Percentiles rank a stretch among this genome's conserved stretches.
Evolutionary conservation across 331 rosid species (phyloP).

Genomic region (Quercus tomentella): DNA sequence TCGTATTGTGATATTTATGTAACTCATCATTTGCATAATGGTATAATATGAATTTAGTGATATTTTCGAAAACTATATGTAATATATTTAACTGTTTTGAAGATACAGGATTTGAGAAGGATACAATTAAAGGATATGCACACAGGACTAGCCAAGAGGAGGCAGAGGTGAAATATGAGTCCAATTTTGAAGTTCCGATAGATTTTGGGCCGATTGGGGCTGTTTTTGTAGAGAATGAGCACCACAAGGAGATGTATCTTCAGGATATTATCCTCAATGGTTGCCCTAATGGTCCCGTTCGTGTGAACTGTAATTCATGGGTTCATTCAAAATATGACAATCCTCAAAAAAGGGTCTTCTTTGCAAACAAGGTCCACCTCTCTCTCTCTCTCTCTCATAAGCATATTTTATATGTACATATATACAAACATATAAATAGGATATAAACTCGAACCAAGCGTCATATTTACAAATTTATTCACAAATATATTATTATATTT

Average conservation of each 20-base stretch:
- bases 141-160: background rate
- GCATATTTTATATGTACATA: too few relatives aligned
- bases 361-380: conserved; percentile 36
- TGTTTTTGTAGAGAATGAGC: conserved; percentile 40
- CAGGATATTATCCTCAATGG: conserved; percentile 32
- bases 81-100: background rate
- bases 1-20: too few relatives aligned
- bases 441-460: too few relatives aligned
- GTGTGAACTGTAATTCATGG: conserved; percentile 42
- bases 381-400: too few relatives aligned
- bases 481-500: too few relatives aligned
- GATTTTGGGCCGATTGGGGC: conserved; percentile 44
- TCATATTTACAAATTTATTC: too few relatives aligned
- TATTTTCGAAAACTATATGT: background rate
- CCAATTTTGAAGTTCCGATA: conserved; percentile 26
- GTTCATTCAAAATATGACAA: conserved; percentile 31
- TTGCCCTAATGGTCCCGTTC: conserved; percentile 22
- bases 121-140: conserved; percentile 23
- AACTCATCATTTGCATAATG: too few relatives aligned
- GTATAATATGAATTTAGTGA: too few relatives aligned
- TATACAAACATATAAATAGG: too few relatives aligned
- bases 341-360: conserved; percentile 39
- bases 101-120: conserved; percentile 49
- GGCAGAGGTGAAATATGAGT: conserved; percentile 28
- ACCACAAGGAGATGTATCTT: conserved; percentile 37